Percentiles rank a stretch among this genome's conserved stretches.
These are phyloP conservation scores for Cordyceps pruinosa DNA, from an alignment of 2,329 filamentous ascomycete genomes.

Conservation along the genomic window DNA sequence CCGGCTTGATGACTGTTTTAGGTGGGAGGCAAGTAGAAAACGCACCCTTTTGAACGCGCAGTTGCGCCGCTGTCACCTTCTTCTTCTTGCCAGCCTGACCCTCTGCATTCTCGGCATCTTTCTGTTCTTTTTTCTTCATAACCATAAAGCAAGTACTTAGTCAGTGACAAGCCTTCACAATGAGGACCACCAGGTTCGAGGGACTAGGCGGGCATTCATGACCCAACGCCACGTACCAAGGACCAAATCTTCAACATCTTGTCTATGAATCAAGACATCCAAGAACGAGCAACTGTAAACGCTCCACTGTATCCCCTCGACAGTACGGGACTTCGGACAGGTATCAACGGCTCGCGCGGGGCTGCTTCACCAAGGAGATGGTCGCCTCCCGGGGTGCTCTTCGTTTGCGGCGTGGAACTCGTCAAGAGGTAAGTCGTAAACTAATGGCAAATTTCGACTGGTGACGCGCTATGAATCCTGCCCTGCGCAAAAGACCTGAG, in stretches of 20 bases:
- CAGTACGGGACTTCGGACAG: not conserved
- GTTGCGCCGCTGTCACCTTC: slow-evolving; percentile 93
- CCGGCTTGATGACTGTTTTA: too few relatives aligned
- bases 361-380: not conserved
- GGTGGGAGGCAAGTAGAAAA: not conserved
- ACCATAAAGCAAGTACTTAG: slow-evolving; percentile 19
- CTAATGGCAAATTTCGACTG: not conserved
- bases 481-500: not conserved
- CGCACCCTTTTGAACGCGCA: slow-evolving; percentile 89
- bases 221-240: slow-evolving; percentile 56
- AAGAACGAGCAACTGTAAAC: slow-evolving; percentile 11
- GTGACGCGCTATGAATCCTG: not conserved
- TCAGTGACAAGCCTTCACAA: slow-evolving; percentile 15
- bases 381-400: not conserved
- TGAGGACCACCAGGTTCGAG: not conserved
- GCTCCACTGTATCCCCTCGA: not conserved
- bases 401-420: not conserved
- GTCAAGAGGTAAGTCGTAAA: not conserved
- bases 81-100: slow-evolving; percentile 81
- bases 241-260: slow-evolving; percentile 99
- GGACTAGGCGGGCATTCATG: not conserved
- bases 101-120: slow-evolving; percentile 82
- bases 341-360: not conserved
- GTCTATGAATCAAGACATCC: slow-evolving; percentile 17
- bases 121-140: slow-evolving; percentile 86